Evolutionary conservation across 768 basidiomycete species (phyloP).

Genomic region (Pleurotus djamor): DNA sequence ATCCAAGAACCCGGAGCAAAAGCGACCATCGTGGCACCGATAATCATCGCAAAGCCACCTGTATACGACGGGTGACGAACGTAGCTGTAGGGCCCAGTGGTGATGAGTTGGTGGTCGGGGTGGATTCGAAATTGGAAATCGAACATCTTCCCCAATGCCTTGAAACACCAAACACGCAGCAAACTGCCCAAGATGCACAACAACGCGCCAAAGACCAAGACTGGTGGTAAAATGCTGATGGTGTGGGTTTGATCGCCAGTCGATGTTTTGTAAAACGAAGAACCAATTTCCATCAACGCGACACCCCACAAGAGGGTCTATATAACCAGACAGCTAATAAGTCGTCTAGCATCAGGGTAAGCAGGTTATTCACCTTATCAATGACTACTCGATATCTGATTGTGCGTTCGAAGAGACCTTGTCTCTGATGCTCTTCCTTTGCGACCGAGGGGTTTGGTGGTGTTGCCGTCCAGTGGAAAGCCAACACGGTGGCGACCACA

Average conservation of each 20-base stretch:
- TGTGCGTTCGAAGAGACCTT: neutral
- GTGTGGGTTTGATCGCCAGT: neutral
- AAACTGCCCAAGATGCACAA: neutral
- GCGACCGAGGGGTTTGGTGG: neutral
- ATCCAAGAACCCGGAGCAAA: constrained; percentile 8
- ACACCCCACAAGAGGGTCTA: neutral
- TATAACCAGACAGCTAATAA: neutral
- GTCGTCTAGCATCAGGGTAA: too few relatives aligned
- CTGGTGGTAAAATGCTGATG: neutral
- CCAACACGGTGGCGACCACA: neutral
- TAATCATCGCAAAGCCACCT: neutral
- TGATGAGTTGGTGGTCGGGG: constrained; percentile 12
- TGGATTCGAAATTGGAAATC: constrained; percentile 9
- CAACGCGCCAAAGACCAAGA: neutral
- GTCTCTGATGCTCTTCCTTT: neutral
- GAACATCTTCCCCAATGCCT: constrained; percentile 10
- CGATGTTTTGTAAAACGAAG: neutral
- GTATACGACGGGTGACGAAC: constrained; percentile 33
- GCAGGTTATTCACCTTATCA: neutral
- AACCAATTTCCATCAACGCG: neutral
- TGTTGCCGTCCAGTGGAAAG: neutral
- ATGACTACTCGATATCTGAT: neutral
- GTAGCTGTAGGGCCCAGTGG: constrained; percentile 29
- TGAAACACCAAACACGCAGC: constrained; percentile 3
- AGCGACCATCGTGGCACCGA: neutral